Evolutionary conservation across 768 basidiomycete species (phyloP).

Genomic region (Boletus patriciae): DNA sequence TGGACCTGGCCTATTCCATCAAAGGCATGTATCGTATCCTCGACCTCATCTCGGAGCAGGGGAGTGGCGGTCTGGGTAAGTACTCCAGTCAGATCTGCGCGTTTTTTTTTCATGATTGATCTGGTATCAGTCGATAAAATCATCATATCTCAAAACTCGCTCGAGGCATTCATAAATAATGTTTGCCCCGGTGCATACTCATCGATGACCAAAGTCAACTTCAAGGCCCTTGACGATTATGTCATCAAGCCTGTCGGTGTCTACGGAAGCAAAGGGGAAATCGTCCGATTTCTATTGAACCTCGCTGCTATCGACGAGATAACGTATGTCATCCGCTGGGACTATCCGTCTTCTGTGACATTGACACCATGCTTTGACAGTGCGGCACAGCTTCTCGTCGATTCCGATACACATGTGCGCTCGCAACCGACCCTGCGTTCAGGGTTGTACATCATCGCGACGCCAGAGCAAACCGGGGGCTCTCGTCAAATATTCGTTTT

Average conservation of each 20-base stretch:
- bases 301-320: constrained; percentile 38
- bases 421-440: constrained; percentile 7
- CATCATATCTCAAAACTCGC: constrained; percentile 54
- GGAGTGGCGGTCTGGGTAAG: constrained; percentile 52
- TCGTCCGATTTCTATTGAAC: too few relatives aligned
- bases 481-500: constrained; percentile 47
- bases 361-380: constrained; percentile 2
- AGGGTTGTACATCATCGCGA: constrained; percentile 14
- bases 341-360: not conserved
- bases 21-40: constrained; percentile 53
- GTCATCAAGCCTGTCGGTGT: constrained; percentile 31
- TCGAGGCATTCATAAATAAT: constrained; percentile 48
- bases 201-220: constrained; percentile 57
- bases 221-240: constrained; percentile 48
- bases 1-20: constrained; percentile 33
- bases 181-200: constrained; percentile 51
- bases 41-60: constrained; percentile 52
- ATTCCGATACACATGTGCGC: not conserved
- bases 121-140: constrained; percentile 56
- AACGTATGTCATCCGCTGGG: constrained; percentile 33
- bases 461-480: not conserved
- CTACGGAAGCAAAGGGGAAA: too few relatives aligned
- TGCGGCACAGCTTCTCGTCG: constrained; percentile 10
- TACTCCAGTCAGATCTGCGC: not conserved
- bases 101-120: not conserved